These are phyloP conservation scores for Gossypium sturtianum DNA, from an alignment of 345 rosid genomes.

Conservation along the genomic window DNA sequence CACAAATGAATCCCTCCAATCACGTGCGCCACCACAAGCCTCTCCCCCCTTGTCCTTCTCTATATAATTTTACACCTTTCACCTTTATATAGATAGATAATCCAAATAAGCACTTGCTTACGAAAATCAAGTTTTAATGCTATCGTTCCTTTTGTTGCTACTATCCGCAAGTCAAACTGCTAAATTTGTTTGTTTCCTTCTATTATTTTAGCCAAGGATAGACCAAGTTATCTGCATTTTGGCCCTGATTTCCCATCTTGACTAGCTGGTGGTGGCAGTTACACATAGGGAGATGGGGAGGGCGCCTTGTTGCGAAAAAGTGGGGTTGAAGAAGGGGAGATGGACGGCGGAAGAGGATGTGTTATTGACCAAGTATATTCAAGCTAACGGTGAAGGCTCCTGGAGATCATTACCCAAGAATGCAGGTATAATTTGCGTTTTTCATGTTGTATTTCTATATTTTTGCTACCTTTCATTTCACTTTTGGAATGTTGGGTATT, in stretches of 20 bases:
- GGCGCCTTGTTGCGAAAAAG: slow-evolving; percentile 69
- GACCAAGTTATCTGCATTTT: neutral
- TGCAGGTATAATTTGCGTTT: slow-evolving; percentile 36
- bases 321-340: slow-evolving; percentile 58
- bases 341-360: slow-evolving; percentile 68
- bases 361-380: slow-evolving; percentile 37
- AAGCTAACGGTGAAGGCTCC: slow-evolving; percentile 55
- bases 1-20: neutral
- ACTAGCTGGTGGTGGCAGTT: neutral
- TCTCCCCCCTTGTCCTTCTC: neutral
- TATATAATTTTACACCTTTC: neutral
- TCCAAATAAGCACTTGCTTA: neutral
- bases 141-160: neutral
- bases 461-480: too few relatives aligned
- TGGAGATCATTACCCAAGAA: slow-evolving; percentile 69
- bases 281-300: slow-evolving; percentile 44
- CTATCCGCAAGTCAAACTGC: neutral
- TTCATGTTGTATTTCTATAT: neutral
- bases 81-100: neutral
- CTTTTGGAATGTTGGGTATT: neutral
- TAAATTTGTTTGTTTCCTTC: too few relatives aligned
- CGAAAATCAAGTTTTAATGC: neutral
- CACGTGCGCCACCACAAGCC: neutral
- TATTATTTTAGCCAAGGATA: neutral
- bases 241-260: neutral